Evolutionary conservation across 2,329 filamentous ascomycete genomes (phyloP).

Genomic region (Exophiala sp.): DNA sequence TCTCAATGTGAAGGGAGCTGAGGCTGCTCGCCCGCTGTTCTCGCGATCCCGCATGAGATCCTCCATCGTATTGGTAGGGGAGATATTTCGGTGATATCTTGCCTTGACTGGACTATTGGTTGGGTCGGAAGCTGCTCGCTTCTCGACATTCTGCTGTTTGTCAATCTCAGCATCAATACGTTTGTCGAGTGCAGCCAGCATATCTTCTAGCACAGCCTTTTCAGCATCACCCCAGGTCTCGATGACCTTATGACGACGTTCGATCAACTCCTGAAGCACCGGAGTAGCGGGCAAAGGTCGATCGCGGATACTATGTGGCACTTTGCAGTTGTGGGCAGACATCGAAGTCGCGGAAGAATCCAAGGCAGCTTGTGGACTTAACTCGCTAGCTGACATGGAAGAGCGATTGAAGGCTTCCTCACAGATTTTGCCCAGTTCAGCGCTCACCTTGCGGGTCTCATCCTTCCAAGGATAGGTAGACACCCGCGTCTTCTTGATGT

Average conservation of each 20-base stretch:
- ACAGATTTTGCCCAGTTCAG: constrained; percentile 81
- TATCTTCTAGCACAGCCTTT: constrained; percentile 47
- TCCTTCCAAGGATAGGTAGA: constrained; percentile 61
- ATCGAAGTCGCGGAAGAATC: constrained; percentile 50
- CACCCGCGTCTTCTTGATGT: constrained; percentile 41
- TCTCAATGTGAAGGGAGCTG: constrained; percentile 29
- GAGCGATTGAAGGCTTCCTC: constrained; percentile 85
- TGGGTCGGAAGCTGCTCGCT: constrained; percentile 48
- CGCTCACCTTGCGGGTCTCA: constrained; percentile 78
- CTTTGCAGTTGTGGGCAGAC: constrained; percentile 33
- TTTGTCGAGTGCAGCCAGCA: constrained; percentile 59
- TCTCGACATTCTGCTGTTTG: constrained; percentile 30
- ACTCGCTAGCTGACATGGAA: constrained; percentile 51
- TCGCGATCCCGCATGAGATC: constrained; percentile 24
- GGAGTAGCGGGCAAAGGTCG: constrained; percentile 47
- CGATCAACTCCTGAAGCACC: constrained; percentile 51
- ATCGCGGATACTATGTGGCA: constrained; percentile 29
- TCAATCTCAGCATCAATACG: constrained; percentile 47
- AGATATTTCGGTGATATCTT: constrained; percentile 7
- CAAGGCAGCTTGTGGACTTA: constrained; percentile 38
- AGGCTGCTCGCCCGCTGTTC: constrained; percentile 30
- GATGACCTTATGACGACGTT: constrained; percentile 57
- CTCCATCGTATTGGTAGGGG: constrained; percentile 27
- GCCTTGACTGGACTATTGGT: constrained; percentile 23
- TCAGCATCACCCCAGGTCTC: constrained; percentile 46